phyloP scores from a whole-genome alignment of 306 rosid species.

The Sicyos edulis region DNA sequence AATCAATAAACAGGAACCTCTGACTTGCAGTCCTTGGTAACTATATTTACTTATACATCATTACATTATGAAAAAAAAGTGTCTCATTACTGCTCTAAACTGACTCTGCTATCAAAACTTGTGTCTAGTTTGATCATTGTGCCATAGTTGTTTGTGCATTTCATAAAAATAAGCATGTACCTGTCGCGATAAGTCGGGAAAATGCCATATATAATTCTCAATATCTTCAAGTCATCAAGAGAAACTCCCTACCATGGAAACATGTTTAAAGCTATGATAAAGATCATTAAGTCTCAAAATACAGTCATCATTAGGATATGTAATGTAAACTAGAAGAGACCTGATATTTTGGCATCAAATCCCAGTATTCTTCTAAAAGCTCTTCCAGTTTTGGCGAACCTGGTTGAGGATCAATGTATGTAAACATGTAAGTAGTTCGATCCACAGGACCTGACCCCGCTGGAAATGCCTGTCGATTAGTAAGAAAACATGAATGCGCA shows the following conservation, averaged over 20 bases:
- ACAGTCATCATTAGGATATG: not conserved
- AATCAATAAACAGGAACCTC: not conserved
- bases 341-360: conserved; percentile 89
- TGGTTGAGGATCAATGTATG: conserved; percentile 81
- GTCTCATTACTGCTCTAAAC: not conserved
- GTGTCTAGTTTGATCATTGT: not conserved
- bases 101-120: not conserved
- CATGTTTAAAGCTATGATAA: not conserved
- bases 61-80: not conserved
- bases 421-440: conserved; percentile 90
- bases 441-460: conserved; percentile 88
- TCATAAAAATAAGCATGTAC: conserved; percentile 24
- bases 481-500: conserved; percentile 23
- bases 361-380: conserved; percentile 77
- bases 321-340: conserved; percentile 28
- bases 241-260: conserved; percentile 54
- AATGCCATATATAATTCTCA: conserved; percentile 73
- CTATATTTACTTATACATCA: not conserved
- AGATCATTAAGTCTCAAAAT: not conserved
- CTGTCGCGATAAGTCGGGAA: conserved; percentile 84
- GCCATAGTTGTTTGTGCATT: not conserved
- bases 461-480: conserved; percentile 77
- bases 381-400: conserved; percentile 76
- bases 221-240: conserved; percentile 71
- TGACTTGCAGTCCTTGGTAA: not conserved